Base-by-base conservation (phyloP, 345 rosid species). In the Populus deltoides region DNA sequence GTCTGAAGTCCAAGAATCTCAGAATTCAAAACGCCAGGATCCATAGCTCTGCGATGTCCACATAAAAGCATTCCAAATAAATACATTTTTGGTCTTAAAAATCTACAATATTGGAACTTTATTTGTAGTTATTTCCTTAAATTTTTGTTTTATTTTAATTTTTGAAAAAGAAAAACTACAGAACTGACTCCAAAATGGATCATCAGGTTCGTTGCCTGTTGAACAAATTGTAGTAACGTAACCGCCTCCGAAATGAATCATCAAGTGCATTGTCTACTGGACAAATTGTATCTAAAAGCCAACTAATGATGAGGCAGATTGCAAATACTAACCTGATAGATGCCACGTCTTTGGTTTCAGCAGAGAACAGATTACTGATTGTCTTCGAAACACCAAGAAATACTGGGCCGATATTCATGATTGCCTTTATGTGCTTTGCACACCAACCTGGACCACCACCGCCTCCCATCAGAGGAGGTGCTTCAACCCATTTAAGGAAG, bases 401-500 rank as follows among this genome's bases (percentile, higher is more conserved):
- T 24, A 92, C 63, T 0, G 93, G 92, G 69, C 90, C 92, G 9
- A 92, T 87, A 73, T 93, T 93, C 88, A 90, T 84, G 20, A 90
- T 66, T 1, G 94, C 83, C 82, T 90, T 92, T 81, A 90, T 88
- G 83, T 92, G 85, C 82, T 90, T 90, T 35, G 86, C 85, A 72
- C 91, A 90, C 94, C 93, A 92, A 85, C 85, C 82, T 22, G 89
- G 70, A 66, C 90, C 92, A 41, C 93, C 94, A 66, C 90, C 87
- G 0, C 93, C 94, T 47, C 97, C 92, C 79, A 83, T 71, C 2
- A 87, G 86, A 80, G 89, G 81, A 71, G 92, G 89, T 62, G 86
- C 71, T 87, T 92, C 93, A 49, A 93, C 92, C 98, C 94, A 92
- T 83, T 90, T 90, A 68, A 90, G 90, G 86, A 93, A 92, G 84